Evolutionary conservation across 768 basidiomycete genomes (phyloP).

Genomic region (Hericium coralloides): DNA sequence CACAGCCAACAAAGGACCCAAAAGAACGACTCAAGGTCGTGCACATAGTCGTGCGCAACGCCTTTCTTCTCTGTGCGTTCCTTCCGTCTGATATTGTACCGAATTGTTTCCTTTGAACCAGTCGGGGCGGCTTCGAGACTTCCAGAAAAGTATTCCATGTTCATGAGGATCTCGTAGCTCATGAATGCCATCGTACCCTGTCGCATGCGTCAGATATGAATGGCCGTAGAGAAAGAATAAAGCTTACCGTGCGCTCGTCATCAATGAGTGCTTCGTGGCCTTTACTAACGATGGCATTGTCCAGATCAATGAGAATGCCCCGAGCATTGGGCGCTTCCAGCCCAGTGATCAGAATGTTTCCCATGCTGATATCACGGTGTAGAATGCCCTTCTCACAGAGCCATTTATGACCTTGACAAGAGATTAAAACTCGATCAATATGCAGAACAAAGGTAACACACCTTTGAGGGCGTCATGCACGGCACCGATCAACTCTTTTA

Average conservation of each 20-base stretch:
- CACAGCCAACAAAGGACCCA: neutral
- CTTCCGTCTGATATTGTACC: too few relatives aligned
- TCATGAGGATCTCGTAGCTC: neutral
- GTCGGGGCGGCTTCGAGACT: neutral
- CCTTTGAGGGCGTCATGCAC: neutral
- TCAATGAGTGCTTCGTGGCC: neutral
- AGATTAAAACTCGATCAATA: neutral
- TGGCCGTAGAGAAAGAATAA: neutral
- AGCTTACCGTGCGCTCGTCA: neutral
- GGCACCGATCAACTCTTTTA: neutral
- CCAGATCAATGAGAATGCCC: neutral
- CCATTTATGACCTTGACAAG: neutral
- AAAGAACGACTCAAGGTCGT: neutral
- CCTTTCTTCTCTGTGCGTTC: too few relatives aligned
- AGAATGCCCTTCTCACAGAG: neutral
- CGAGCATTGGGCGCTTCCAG: neutral
- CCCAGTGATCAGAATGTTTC: neutral
- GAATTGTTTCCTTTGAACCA: too few relatives aligned
- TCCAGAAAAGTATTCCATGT: neutral
- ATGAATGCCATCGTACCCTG: neutral
- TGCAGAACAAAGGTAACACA: neutral
- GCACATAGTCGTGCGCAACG: neutral
- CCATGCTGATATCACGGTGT: neutral
- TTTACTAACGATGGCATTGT: neutral
- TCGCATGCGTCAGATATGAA: neutral